These are phyloP conservation scores for Rubroboletus satanas DNA, from an alignment of 768 basidiomycete species.

Conservation along the genomic window DNA sequence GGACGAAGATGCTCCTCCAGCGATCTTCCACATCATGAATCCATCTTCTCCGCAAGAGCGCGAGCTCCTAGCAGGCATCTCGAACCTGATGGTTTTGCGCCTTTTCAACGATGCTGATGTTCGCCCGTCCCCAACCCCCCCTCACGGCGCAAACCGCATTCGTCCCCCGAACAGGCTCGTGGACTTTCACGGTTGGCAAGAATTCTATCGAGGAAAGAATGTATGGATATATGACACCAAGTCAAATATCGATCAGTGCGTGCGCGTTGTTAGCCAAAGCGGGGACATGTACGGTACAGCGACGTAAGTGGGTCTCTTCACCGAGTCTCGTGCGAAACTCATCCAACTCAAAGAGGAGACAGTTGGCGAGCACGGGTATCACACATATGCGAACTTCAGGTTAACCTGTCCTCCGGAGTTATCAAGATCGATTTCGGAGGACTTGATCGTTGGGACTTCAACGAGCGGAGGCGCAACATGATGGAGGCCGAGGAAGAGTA, in stretches of 20 bases:
- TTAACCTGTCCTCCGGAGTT: conserved; percentile 53
- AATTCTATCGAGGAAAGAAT: conserved; percentile 62
- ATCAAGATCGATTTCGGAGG: conserved; percentile 77
- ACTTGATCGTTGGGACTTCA: conserved; percentile 66
- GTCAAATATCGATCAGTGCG: conserved; percentile 65
- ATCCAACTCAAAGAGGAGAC: conserved; percentile 54
- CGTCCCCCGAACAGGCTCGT: conserved; percentile 55
- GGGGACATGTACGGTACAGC: conserved; percentile 73
- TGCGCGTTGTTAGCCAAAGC: conserved; percentile 57
- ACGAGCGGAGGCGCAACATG: conserved; percentile 61
- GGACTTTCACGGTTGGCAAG: conserved; percentile 65
- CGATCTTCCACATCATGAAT: conserved; percentile 53
- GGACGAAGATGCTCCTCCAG: conserved; percentile 32
- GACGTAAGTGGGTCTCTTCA: conserved; percentile 47
- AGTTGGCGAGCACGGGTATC: conserved; percentile 74
- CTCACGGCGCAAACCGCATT: conserved; percentile 43
- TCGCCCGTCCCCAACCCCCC: conserved; percentile 47
- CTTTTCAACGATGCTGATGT: conserved; percentile 71
- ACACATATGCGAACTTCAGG: conserved; percentile 71
- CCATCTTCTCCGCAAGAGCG: conserved; percentile 42
- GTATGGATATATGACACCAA: conserved; percentile 73
- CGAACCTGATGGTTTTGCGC: conserved; percentile 64
- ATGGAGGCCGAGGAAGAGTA: conserved; percentile 41
- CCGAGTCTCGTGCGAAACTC: not conserved
- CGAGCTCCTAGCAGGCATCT: conserved; percentile 43